A percentile compares a stretch with the other conserved stretches of the same genome.
Evolutionary conservation across 345 rosid species (phyloP).

Genomic region (Pugionium cornutum): DNA sequence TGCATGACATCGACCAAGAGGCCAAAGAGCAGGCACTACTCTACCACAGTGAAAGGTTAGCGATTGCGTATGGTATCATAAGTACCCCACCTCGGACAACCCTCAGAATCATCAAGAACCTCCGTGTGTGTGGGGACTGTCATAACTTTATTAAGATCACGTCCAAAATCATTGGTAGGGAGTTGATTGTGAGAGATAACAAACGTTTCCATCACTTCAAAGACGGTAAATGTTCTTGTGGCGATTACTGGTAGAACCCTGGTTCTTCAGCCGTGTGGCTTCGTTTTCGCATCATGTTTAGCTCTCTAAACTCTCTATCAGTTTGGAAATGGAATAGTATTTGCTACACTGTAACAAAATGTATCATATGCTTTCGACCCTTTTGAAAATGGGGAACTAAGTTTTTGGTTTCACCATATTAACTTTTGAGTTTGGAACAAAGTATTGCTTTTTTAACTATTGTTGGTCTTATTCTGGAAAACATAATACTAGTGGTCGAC

Average conservation of each 20-base stretch:
- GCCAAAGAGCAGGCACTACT: conserved; percentile 68
- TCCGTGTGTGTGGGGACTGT: conserved; percentile 64
- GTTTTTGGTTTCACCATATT: neutral
- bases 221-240: conserved; percentile 52
- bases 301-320: neutral
- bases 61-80: conserved; percentile 68
- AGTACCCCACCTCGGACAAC: conserved; percentile 61
- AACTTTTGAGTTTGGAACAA: neutral
- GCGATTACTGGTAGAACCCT: conserved; percentile 48
- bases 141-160: conserved; percentile 70
- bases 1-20: conserved; percentile 73
- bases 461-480: too few species aligned
- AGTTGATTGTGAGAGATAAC: conserved; percentile 67
- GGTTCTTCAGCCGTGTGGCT: neutral
- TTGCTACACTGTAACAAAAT: neutral
- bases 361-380: neutral
- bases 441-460: neutral
- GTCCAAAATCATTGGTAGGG: conserved; percentile 66
- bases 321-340: neutral
- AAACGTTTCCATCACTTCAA: conserved; percentile 64
- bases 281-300: neutral
- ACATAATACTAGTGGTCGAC: too few species aligned
- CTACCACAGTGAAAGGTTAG: conserved; percentile 67
- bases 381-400: neutral
- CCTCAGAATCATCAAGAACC: conserved; percentile 66